Conservation (phyloP, 345 rosid genomes). For the Ceriops zippeliana region DNA sequence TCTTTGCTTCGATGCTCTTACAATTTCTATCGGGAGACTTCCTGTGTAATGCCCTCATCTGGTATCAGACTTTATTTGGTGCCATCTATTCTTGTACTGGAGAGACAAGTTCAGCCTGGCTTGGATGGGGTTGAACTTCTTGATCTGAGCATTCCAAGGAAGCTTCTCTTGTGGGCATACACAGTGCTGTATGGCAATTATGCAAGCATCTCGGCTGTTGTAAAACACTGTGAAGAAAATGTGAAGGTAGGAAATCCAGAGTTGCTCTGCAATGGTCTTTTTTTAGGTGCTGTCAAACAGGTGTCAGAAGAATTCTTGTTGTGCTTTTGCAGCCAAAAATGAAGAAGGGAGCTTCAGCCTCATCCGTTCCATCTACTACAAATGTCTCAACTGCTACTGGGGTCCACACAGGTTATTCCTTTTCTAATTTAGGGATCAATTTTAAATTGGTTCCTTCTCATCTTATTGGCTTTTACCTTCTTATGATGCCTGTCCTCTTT, state of each 20-base stretch:
- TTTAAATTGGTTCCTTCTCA: neutral
- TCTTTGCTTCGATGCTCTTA: conserved; percentile 69
- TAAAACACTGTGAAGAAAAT: conserved; percentile 87
- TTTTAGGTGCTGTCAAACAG: neutral
- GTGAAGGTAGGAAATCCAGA: conserved; percentile 54
- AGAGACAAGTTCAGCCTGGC: conserved; percentile 44
- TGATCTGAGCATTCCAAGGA: conserved; percentile 85
- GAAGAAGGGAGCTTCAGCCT: conserved; percentile 61
- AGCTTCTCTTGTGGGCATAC: conserved; percentile 95
- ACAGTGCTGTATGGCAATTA: conserved; percentile 62
- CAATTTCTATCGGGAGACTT: conserved; percentile 81
- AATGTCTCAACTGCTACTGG: conserved; percentile 20
- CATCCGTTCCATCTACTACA: conserved; percentile 29
- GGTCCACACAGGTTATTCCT: conserved; percentile 52
- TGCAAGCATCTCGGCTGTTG: conserved; percentile 66
- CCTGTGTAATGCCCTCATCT: conserved; percentile 56
- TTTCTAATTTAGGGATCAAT: neutral
- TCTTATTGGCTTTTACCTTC: conserved; percentile 5
- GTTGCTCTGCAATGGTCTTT: neutral
- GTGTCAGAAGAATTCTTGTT: neutral
- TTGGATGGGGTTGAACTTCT: conserved; percentile 69
- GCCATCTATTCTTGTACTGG: conserved; percentile 44
- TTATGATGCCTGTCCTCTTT: neutral
- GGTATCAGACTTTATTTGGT: conserved; percentile 61
- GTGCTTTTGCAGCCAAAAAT: conserved; percentile 53